These are phyloP conservation scores for Ganoderma leucocontextum DNA, from an alignment of 1,284 basidiomycete species.

Conservation along the genomic window DNA sequence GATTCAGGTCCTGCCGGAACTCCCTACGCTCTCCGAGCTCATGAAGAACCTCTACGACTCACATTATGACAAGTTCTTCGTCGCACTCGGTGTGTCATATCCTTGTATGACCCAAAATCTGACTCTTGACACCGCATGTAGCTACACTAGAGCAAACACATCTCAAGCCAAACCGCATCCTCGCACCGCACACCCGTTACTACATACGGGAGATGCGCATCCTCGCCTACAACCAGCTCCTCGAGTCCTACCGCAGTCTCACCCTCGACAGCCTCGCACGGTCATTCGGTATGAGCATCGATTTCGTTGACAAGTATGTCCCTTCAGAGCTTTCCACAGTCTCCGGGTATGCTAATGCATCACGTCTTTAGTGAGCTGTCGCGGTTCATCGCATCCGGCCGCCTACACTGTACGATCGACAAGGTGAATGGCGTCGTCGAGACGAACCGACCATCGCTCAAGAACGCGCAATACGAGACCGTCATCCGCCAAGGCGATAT, in stretches of 20 bases:
- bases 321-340: neutral
- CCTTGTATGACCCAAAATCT: conserved; percentile 15
- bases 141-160: conserved; percentile 90
- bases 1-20: conserved; percentile 73
- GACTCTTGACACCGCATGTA: conserved; percentile 37
- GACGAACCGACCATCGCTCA: conserved; percentile 88
- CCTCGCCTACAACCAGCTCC: conserved; percentile 90
- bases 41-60: conserved; percentile 88
- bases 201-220: conserved; percentile 98
- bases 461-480: conserved; percentile 92
- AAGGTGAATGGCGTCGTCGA: conserved; percentile 94
- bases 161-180: conserved; percentile 86
- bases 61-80: conserved; percentile 95
- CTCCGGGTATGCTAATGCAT: neutral
- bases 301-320: conserved; percentile 86
- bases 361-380: conserved; percentile 78
- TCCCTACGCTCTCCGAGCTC: conserved; percentile 74
- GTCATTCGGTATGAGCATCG: conserved; percentile 91
- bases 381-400: conserved; percentile 91
- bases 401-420: conserved; percentile 92
- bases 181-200: conserved; percentile 88
- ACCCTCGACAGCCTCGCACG: conserved; percentile 88
- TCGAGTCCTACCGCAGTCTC: conserved; percentile 92
- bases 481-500: conserved; percentile 91
- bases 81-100: conserved; percentile 72